These are phyloP conservation scores for Psilocybe tampanensis DNA, from an alignment of 768 basidiomycete species.

Conservation along the genomic window DNA sequence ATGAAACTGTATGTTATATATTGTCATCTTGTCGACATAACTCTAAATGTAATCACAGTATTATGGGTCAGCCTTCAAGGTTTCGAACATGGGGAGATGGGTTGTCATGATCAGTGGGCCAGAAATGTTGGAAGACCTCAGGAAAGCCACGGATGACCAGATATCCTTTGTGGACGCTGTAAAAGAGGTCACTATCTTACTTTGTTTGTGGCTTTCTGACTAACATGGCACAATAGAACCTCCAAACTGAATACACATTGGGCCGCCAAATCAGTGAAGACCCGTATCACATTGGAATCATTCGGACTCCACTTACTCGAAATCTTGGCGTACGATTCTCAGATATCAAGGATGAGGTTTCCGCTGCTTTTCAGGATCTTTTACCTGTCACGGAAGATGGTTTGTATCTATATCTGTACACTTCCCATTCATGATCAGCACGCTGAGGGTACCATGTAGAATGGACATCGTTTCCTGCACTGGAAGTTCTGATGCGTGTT, in stretches of 20 bases:
- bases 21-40: not conserved
- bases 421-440: not conserved
- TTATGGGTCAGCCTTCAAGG: slow-evolving; percentile 9
- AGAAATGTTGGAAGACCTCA: slow-evolving; percentile 12
- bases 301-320: slow-evolving; percentile 8
- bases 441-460: slow-evolving; percentile 23
- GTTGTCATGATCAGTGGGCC: slow-evolving; percentile 11
- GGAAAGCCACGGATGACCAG: slow-evolving; percentile 8
- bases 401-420: not conserved
- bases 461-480: slow-evolving; percentile 26
- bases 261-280: slow-evolving; percentile 5
- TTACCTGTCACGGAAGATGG: slow-evolving; percentile 25
- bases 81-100: slow-evolving; percentile 7
- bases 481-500: slow-evolving; percentile 3
- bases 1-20: slow-evolving; percentile 4
- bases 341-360: slow-evolving; percentile 40
- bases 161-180: slow-evolving; percentile 11
- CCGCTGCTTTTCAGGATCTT: slow-evolving; percentile 37
- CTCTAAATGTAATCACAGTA: not conserved
- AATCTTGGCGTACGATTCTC: slow-evolving; percentile 6
- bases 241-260: slow-evolving; percentile 10
- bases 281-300: slow-evolving; percentile 9
- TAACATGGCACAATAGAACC: not conserved
- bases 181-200: not conserved
- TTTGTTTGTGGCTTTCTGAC: not conserved